Conservation (phyloP, 2,329 filamentous ascomycete genomes). For the Paramyrothecium sp. region DNA sequence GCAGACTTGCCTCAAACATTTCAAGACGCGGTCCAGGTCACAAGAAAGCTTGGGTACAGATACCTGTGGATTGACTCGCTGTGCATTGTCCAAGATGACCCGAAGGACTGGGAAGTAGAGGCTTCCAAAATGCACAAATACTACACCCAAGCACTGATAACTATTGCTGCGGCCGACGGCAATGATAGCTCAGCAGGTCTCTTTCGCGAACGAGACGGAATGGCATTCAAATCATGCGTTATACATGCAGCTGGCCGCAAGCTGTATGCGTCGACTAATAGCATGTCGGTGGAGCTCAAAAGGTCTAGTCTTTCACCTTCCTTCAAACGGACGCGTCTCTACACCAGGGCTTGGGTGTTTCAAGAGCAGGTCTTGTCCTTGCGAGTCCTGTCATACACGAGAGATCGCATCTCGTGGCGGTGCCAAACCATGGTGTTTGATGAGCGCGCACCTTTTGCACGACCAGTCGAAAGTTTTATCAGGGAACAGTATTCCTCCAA, state of each 20-base stretch:
- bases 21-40: background rate
- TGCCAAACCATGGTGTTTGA: background rate
- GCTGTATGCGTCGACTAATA: background rate
- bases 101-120: background rate
- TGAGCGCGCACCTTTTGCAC: background rate
- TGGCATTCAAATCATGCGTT: background rate
- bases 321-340: background rate
- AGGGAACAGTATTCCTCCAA: background rate
- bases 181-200: background rate
- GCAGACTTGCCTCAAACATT: background rate
- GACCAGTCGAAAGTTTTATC: background rate
- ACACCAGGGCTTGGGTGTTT: background rate
- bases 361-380: background rate
- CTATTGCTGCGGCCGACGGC: background rate
- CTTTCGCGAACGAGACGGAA: background rate
- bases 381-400: background rate
- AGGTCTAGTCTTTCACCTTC: background rate
- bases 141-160: background rate
- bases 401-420: background rate
- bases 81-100: constrained; percentile 5
- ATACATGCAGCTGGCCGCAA: background rate
- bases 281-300: background rate
- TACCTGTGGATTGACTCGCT: background rate
- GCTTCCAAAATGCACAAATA: background rate
- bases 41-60: background rate